A percentile compares a stretch with the other conserved stretches of the same genome.
Conservation (phyloP, 805 yeast species). For the Priceomyces melissophilus region DNA sequence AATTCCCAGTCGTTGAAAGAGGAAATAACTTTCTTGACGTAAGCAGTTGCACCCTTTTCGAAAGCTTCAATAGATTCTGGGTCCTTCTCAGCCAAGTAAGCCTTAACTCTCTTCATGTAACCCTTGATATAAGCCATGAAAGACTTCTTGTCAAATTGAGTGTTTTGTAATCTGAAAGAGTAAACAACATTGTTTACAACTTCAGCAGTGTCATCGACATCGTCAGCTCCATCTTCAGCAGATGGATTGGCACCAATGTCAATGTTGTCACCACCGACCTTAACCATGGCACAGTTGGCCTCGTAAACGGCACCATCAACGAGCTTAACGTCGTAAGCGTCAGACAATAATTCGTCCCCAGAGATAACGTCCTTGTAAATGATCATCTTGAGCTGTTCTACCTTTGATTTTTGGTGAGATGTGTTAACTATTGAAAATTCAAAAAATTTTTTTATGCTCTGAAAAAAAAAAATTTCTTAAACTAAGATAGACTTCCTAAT, state of each 20-base stretch:
- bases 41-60: constrained; percentile 96
- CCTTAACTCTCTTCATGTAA: constrained; percentile 97
- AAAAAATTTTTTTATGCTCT: constrained; percentile 2
- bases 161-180: constrained; percentile 97
- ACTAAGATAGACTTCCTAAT: constrained; percentile 10
- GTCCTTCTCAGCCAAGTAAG: constrained; percentile 78
- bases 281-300: constrained; percentile 93
- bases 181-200: constrained; percentile 97
- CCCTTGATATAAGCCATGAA: constrained; percentile 96
- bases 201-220: constrained; percentile 77
- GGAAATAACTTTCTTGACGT: constrained; percentile 93
- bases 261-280: constrained; percentile 84
- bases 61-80: constrained; percentile 86
- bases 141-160: constrained; percentile 96
- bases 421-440: not conserved
- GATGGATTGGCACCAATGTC: constrained; percentile 99
- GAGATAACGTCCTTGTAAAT: constrained; percentile 72
- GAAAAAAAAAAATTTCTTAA: constrained; percentile 6
- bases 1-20: constrained; percentile 99
- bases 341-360: constrained; percentile 94
- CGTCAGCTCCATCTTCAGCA: constrained; percentile 91
- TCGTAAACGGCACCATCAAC: constrained; percentile 93
- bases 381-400: constrained; percentile 28
- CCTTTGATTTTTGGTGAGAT: not conserved
- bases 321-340: constrained; percentile 85